Base-by-base conservation (phyloP, 768 basidiomycete species). In the Leccinum arenicola region DNA sequence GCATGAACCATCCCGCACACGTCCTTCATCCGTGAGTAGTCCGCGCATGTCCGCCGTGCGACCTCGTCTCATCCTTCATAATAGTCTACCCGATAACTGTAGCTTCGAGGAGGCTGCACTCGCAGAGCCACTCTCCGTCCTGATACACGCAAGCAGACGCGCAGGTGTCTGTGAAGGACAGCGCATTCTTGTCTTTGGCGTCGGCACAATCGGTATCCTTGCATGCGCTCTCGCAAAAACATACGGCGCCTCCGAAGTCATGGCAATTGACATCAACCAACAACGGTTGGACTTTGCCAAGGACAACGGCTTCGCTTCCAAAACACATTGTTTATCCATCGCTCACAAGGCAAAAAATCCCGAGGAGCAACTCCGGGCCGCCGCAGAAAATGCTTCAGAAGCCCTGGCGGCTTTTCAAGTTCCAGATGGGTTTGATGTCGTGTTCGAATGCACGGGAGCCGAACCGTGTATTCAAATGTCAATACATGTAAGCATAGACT, bases 371-470 rank as follows among this genome's bases (percentile, higher is more conserved):
- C 82, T 84, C 54, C 78, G 79, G 52, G 77, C 77, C 6, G 85
- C 86, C n/a, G 84, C 84, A 71, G 84, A 86, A 59, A 81, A 74
- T 63, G 78, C 83, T 8, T 72, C 76, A 45, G 68, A 72, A 8
- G 81, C 83, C 6, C 77, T 93, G 58, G 68, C 76, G 52, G 72
- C 78, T 55, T 90, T 92, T 68, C 77, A 74, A 60, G 75, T 80
- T 60, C 78, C 78, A 23, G 87, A 92, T 27, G 96, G 96, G 31
- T 96, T 93, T 75, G 94, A 97, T 72, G 79, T 91, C 68, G 88
- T 98, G 52, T 91, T 95, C 68, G 95, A 98, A 74, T 98, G 95
- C 75, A 95, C 94, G 12, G 95, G 95, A 61, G 93, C 93, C 2
- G 94, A 96, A 73, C 80, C 85, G 36, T 93, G 91, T 69, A 93